These are phyloP conservation scores for Entonaema liquescens DNA, from an alignment of 495 filamentous ascomycete genomes.

Conservation along the genomic window DNA sequence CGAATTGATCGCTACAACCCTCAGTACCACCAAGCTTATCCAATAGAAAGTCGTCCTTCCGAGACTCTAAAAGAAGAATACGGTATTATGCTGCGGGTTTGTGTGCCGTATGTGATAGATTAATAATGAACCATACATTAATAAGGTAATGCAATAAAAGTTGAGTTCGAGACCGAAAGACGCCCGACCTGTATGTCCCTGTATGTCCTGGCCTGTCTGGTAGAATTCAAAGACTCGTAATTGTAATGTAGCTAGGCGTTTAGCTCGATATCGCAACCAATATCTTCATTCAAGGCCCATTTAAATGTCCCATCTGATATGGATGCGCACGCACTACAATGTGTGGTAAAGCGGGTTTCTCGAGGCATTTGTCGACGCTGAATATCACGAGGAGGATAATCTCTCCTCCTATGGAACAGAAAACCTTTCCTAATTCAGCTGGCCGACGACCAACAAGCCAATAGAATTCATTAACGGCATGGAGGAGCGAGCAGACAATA, in stretches of 20 bases:
- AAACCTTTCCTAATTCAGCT: conserved; percentile 38
- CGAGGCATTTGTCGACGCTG: background rate
- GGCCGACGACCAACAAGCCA: conserved; percentile 32
- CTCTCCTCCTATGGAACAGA: conserved; percentile 7
- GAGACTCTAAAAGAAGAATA: background rate
- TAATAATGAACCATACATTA: conserved; percentile 14
- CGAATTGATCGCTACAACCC: conserved; percentile 28
- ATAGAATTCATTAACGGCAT: conserved; percentile 10
- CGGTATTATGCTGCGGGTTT: background rate
- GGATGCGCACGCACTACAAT: background rate
- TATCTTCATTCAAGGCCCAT: background rate
- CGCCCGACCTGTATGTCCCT: background rate
- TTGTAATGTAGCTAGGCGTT: background rate
- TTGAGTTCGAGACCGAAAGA: conserved; percentile 28
- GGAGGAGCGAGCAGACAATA: conserved; percentile 4
- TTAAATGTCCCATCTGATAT: background rate
- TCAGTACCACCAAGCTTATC: too few species aligned
- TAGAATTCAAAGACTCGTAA: conserved; percentile 3
- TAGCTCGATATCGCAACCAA: background rate
- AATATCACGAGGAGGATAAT: conserved; percentile 23
- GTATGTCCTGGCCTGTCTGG: background rate
- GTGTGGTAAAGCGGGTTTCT: background rate
- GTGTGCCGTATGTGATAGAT: conserved; percentile 15
- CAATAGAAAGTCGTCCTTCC: background rate
- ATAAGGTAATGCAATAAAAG: background rate